Conservation (phyloP, 2,329 filamentous ascomycete species). For the Tolypocladium ovalisporum region DNA sequence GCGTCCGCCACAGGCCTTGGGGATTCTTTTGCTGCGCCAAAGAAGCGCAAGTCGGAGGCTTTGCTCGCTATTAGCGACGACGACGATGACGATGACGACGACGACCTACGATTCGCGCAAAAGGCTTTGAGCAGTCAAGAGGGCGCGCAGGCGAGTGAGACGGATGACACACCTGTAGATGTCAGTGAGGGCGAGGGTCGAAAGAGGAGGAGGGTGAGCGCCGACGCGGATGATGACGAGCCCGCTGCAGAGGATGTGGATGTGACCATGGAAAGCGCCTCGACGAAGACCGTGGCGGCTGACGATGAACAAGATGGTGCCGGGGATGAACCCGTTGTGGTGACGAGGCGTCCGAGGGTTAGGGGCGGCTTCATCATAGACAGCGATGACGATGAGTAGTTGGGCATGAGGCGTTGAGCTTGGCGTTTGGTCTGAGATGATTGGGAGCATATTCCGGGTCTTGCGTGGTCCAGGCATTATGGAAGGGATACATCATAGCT, state of each 20-base stretch:
- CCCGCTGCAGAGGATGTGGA: slow-evolving; percentile 7
- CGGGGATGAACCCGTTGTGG: slow-evolving; percentile 13
- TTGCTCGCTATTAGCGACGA: slow-evolving; percentile 15
- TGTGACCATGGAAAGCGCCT: slow-evolving; percentile 13
- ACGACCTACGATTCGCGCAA: slow-evolving; percentile 9
- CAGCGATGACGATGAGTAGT: slow-evolving; percentile 44
- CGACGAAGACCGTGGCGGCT: background rate
- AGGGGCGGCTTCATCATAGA: slow-evolving; percentile 46
- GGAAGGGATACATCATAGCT: background rate
- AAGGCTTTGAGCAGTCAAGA: slow-evolving; percentile 13
- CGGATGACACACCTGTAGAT: slow-evolving; percentile 17
- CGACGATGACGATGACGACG: slow-evolving; percentile 11
- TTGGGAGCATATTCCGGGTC: background rate
- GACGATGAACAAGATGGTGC: slow-evolving; percentile 15
- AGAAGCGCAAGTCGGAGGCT: slow-evolving; percentile 17
- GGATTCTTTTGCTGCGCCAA: slow-evolving; percentile 5
- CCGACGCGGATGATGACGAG: slow-evolving; percentile 13
- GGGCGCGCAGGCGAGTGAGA: slow-evolving; percentile 10
- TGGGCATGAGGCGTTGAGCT: background rate
- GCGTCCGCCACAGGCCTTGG: slow-evolving; percentile 8
- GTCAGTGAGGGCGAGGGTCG: slow-evolving; percentile 21
- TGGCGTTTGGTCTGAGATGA: background rate
- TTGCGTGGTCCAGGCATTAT: background rate
- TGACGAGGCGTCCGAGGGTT: slow-evolving; percentile 29
- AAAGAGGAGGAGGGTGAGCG: slow-evolving; percentile 25